These are phyloP conservation scores for Diaporthe eres DNA, from an alignment of 2,329 filamentous ascomycete species.

Conservation along the genomic window DNA sequence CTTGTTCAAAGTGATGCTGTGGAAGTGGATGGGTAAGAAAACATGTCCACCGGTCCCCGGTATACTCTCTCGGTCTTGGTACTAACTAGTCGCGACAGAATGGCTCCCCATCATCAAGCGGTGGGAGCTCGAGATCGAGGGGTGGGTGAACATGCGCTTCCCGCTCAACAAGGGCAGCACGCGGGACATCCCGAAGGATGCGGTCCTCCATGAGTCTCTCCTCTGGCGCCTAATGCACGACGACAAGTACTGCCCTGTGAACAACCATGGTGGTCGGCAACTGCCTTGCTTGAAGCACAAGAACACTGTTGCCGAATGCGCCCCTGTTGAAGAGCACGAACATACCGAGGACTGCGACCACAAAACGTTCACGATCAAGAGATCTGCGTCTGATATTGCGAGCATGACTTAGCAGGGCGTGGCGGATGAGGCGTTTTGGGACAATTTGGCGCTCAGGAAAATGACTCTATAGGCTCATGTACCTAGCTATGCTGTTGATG, in stretches of 20 bases:
- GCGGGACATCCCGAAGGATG: constrained; percentile 30
- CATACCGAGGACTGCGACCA: background rate
- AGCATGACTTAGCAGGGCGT: background rate
- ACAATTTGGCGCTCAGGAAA: background rate
- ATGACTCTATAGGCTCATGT: background rate
- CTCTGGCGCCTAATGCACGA: constrained; percentile 5
- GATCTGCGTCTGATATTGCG: background rate
- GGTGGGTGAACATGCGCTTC: constrained; percentile 26
- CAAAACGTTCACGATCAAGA: constrained; percentile 11
- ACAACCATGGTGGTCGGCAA: constrained; percentile 3
- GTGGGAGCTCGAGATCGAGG: constrained; percentile 14
- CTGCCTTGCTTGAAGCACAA: constrained; percentile 25
- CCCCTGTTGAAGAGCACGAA: background rate
- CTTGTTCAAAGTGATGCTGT: constrained; percentile 3
- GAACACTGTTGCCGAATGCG: background rate
- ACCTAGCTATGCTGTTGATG: background rate
- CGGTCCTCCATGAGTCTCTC: constrained; percentile 5
- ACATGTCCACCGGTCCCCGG: background rate
- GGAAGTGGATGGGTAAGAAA: constrained; percentile 21
- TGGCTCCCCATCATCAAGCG: constrained; percentile 23
- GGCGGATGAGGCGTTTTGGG: background rate
- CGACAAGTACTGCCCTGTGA: constrained; percentile 6
- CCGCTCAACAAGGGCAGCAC: constrained; percentile 24
- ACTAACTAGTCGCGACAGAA: background rate
- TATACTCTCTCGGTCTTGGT: fast-evolving